A percentile compares a stretch with the other conserved stretches of the same genome.
These are phyloP conservation scores for Penicillium sp. DNA, from an alignment of 2,329 filamentous ascomycete species.

Conservation along the genomic window DNA sequence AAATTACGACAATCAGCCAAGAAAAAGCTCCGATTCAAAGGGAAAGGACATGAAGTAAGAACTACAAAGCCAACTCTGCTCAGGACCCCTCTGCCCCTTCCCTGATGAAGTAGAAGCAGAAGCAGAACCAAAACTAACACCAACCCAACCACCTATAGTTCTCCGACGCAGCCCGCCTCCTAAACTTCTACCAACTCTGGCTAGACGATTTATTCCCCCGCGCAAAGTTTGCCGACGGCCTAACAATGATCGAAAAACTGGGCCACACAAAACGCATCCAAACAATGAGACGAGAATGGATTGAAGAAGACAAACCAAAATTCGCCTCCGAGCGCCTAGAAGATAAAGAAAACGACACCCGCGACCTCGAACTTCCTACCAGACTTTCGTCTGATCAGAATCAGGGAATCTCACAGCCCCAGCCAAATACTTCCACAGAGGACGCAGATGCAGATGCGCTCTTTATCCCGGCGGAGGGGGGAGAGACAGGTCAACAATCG, in stretches of 20 bases:
- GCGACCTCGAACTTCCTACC: constrained; percentile 1
- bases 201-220: constrained; percentile 95
- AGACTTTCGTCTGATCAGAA: constrained; percentile 9
- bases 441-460: constrained; percentile 19
- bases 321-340: background rate
- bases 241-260: constrained; percentile 88
- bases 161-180: constrained; percentile 76
- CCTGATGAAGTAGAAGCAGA: constrained; percentile 68
- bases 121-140: background rate
- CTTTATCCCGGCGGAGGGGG: constrained; percentile 34
- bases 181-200: constrained; percentile 95
- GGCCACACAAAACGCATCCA: constrained; percentile 83
- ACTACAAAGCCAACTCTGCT: too few species aligned
- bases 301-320: constrained; percentile 66
- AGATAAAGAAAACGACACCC: too few species aligned
- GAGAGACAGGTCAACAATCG: constrained; percentile 10
- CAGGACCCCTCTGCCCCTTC: too few species aligned
- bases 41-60: constrained; percentile 85
- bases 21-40: constrained; percentile 76
- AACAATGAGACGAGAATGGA: constrained; percentile 77
- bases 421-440: background rate
- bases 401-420: background rate
- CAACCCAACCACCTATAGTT: constrained; percentile 59
- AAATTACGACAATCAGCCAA: constrained; percentile 74
- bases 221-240: constrained; percentile 87